Evolutionary conservation across 148 eudicot species (phyloP).

Genomic region (Beta vulgaris): DNA sequence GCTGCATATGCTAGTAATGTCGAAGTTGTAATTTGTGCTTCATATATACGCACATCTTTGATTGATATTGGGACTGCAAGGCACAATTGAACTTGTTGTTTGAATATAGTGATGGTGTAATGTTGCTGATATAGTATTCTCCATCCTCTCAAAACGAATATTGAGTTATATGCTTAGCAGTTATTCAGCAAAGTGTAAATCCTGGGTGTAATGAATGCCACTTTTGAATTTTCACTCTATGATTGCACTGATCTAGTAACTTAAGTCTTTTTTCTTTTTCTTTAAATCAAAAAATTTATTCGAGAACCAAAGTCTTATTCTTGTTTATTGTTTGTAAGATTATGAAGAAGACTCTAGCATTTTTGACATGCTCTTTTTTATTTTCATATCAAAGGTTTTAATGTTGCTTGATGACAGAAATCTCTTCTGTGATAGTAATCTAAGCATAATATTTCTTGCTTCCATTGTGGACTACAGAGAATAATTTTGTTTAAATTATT

Average conservation of each 20-base stretch:
- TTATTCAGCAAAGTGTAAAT: not conserved
- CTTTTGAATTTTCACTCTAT: not conserved
- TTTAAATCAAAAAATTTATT: not conserved
- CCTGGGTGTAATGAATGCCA: not conserved
- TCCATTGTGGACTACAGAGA: no score
- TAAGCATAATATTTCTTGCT: not conserved
- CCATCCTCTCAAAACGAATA: no score
- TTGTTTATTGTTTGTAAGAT: not conserved
- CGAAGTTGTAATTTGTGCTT: not conserved
- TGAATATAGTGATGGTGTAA: not conserved
- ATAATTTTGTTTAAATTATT: not conserved
- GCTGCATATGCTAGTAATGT: not conserved
- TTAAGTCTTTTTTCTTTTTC: not conserved
- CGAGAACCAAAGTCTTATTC: not conserved
- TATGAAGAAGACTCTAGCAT: not conserved
- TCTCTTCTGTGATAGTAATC: not conserved
- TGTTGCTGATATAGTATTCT: no score
- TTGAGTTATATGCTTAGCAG: no score
- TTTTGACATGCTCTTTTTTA: not conserved
- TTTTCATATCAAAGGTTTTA: not conserved
- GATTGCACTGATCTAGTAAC: not conserved
- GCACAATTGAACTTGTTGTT: not conserved
- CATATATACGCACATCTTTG: not conserved
- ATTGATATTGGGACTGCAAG: not conserved
- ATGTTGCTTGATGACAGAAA: not conserved